Percentiles rank a stretch among this genome's conserved stretches.
Conservation (phyloP, 768 basidiomycete species). For the Scleroderma citrinum region DNA sequence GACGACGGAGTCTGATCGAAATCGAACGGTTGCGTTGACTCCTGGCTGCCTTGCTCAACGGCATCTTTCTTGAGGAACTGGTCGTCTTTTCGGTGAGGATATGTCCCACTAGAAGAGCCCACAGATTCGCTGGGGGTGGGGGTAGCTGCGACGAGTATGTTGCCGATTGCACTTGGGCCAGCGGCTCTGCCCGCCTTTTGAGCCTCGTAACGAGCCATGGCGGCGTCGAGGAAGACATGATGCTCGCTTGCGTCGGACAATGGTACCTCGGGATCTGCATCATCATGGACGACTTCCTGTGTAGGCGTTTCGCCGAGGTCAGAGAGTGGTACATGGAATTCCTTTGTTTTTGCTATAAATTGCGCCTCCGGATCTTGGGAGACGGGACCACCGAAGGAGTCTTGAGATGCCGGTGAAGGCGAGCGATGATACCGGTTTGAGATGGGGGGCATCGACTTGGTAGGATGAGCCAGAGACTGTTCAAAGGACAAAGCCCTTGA, state of each 20-base stretch:
- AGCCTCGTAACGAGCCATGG: slow-evolving; percentile 22
- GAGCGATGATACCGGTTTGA: slow-evolving; percentile 26
- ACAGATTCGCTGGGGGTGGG: slow-evolving; percentile 36
- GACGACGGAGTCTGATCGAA: slow-evolving; percentile 37
- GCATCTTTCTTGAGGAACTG: slow-evolving; percentile 7
- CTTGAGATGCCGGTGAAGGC: slow-evolving; percentile 43
- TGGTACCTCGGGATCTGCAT: slow-evolving; percentile 42
- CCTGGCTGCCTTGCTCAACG: slow-evolving; percentile 14
- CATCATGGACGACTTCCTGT: slow-evolving; percentile 21
- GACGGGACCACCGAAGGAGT: slow-evolving; percentile 56
- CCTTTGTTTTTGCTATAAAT: slow-evolving; percentile 41
- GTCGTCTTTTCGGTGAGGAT: slow-evolving; percentile 11
- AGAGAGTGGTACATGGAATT: slow-evolving; percentile 54
- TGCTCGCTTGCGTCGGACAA: slow-evolving; percentile 42
- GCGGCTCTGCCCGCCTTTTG: slow-evolving; percentile 8
- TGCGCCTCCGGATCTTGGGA: slow-evolving; percentile 42
- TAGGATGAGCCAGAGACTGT: slow-evolving; percentile 11
- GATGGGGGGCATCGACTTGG: slow-evolving; percentile 18
- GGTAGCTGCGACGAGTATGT: slow-evolving; percentile 47
- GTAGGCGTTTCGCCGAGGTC: slow-evolving; percentile 39
- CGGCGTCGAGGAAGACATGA: slow-evolving; percentile 14
- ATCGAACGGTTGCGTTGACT: slow-evolving; percentile 27
- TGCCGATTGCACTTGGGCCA: slow-evolving; percentile 9
- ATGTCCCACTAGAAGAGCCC: slow-evolving; percentile 1
- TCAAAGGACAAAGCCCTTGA: slow-evolving; percentile 32